Base-by-base conservation (phyloP, 164 flowering plant genomes). In the Piper betle region DNA sequence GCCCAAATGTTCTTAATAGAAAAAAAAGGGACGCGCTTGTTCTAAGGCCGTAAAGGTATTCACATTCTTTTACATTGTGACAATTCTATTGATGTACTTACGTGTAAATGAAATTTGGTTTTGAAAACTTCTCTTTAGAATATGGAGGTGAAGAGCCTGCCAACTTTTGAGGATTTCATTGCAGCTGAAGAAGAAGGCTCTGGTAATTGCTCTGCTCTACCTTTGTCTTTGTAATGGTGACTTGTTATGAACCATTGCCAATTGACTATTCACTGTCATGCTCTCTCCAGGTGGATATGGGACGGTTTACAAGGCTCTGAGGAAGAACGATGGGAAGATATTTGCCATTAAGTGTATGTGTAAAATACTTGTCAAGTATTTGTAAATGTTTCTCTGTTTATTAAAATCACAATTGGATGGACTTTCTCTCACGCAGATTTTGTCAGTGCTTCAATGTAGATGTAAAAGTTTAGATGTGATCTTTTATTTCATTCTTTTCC, bases 121-220 rank as follows among this genome's bases (percentile, higher is more conserved):
- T 15, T 43, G 12, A 43, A 43, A 6, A 7, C 8, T 3, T 43
- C 1, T 43, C 12, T 10, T 15, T 41, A 43, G 50, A 43, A 43
- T 7, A 6, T 33, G 48, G 75, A 71, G 66, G 20, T 63, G 25
- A 84, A 78, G 62, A 38, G 33, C 38, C 53, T 82, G 17, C 94
- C 88, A 50, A 53, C 72, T n/a, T 84, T 84, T 68, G 84, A 84
- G 39, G 68, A 78, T 61, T 85, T 71, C 66, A 58, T 70, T 50
- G 74, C 85, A n/a, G 89, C 81, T 76, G 91, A 81, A 63, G 89
- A 85, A 81, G 96, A 88, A 72, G 82, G 82, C 38, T 76, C 82
- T 72, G 80, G 82, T 79, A 72, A 38, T 59, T 53, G 62, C 25
- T 48, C 40, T 48, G 39, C 38, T 53, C 19, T 20, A 20, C 15